Conservation (phyloP, 495 filamentous ascomycete genomes). For the Extremus antarcticus region DNA sequence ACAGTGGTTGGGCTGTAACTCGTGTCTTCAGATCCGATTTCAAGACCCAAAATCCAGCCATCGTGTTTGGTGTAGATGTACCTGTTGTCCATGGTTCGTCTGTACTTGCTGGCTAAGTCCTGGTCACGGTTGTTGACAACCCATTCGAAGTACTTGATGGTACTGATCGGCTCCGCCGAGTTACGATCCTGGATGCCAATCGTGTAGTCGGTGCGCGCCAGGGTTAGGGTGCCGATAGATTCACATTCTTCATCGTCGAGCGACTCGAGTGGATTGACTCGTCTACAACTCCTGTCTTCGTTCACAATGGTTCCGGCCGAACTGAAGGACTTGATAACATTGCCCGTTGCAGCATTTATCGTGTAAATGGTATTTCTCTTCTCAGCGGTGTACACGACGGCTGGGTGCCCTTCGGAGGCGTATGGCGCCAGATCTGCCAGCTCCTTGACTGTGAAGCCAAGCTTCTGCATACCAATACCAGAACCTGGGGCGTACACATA, state of each 20-base stretch:
- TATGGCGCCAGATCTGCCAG: constrained; percentile 61
- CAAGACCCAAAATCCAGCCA: constrained; percentile 73
- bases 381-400: constrained; percentile 67
- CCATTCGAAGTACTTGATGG: constrained; percentile 91
- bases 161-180: constrained; percentile 70
- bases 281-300: constrained; percentile 44
- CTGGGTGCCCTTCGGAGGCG: constrained; percentile 48
- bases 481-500: constrained; percentile 68
- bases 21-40: constrained; percentile 45
- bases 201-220: constrained; percentile 79
- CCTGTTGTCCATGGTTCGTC: constrained; percentile 65
- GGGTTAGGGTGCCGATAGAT: constrained; percentile 59
- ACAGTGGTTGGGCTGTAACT: constrained; percentile 18
- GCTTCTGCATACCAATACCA: constrained; percentile 48
- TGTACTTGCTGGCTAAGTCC: constrained; percentile 77
- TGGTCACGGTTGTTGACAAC: constrained; percentile 81
- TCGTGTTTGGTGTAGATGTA: constrained; percentile 84
- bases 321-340: constrained; percentile 56
- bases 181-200: constrained; percentile 69
- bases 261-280: constrained; percentile 46
- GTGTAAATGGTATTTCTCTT: constrained; percentile 75
- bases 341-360: constrained; percentile 73
- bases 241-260: constrained; percentile 62
- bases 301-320: constrained; percentile 41
- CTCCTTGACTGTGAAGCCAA: constrained; percentile 68